Evolutionary conservation across 257 asterid genomes (phyloP).

Genomic region (Nicotiana undulata): DNA sequence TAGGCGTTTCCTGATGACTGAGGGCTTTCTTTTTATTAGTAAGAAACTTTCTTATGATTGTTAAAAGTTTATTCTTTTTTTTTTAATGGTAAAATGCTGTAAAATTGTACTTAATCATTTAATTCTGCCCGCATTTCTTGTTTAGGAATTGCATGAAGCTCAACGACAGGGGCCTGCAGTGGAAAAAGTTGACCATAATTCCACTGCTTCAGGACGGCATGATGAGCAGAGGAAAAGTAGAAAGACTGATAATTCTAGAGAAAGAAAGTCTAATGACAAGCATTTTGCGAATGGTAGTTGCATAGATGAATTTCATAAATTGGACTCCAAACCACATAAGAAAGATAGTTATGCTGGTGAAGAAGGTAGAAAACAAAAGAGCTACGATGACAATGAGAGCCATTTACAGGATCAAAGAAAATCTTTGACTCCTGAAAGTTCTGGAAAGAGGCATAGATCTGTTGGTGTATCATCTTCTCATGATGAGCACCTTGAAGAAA

Average conservation of each 20-base stretch:
- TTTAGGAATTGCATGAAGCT: constrained; percentile 34
- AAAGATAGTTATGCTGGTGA: constrained; percentile 16
- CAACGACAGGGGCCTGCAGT: constrained; percentile 6
- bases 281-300: constrained; percentile 33
- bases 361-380: constrained; percentile 20
- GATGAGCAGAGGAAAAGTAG: constrained; percentile 26
- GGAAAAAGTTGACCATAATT: constrained; percentile 18
- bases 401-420: constrained; percentile 21
- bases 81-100: not conserved
- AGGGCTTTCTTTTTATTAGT: constrained; percentile 75
- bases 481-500: constrained; percentile 29
- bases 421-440: constrained; percentile 26
- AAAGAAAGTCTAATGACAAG: constrained; percentile 19
- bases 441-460: constrained; percentile 22
- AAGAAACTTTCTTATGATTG: constrained; percentile 32
- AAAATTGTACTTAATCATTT: not conserved
- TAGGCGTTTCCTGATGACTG: constrained; percentile 66
- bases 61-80: constrained; percentile 10
- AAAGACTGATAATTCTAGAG: constrained; percentile 3
- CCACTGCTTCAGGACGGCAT: constrained; percentile 20
- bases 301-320: constrained; percentile 15
- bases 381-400: constrained; percentile 23
- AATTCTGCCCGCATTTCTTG: constrained; percentile 10
- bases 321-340: constrained; percentile 2
- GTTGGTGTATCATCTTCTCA: constrained; percentile 22